Conservation (phyloP, 1,284 basidiomycete species). For the Anthracocystis setariae region DNA sequence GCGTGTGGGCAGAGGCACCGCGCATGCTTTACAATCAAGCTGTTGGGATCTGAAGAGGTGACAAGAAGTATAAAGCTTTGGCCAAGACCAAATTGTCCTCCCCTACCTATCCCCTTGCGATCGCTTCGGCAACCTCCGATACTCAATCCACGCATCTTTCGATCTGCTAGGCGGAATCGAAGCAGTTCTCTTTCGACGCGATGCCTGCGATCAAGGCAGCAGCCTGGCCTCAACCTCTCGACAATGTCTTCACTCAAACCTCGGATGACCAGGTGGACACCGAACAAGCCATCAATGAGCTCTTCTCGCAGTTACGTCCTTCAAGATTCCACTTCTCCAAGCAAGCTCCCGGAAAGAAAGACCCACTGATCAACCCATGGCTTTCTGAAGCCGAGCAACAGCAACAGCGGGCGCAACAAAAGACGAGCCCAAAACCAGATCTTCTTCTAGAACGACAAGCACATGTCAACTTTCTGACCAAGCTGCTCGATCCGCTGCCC, state of each 20-base stretch:
- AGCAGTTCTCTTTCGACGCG: background rate
- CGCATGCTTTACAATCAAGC: too few species aligned
- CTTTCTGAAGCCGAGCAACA: constrained; percentile 25
- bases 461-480: constrained; percentile 60
- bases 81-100: background rate
- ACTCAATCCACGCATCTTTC: background rate
- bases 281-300: constrained; percentile 54
- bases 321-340: constrained; percentile 32
- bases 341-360: constrained; percentile 2
- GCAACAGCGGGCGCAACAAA: constrained; percentile 17
- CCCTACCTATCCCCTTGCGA: background rate
- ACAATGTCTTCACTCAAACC: constrained; percentile 51
- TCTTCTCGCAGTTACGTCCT: constrained; percentile 37
- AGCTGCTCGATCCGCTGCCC: constrained; percentile 59
- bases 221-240: constrained; percentile 54
- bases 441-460: constrained; percentile 52
- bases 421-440: constrained; percentile 18
- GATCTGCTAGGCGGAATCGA: too few species aligned
- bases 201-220: constrained; percentile 41
- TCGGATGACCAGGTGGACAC: constrained; percentile 60
- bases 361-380: constrained; percentile 42
- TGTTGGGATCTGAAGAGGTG: background rate
- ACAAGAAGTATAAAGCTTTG: background rate
- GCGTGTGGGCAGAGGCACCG: background rate
- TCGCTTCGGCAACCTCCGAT: constrained; percentile 4